These are phyloP conservation scores for Athelia psychrophila DNA, from an alignment of 1,284 basidiomycete genomes.

Conservation along the genomic window DNA sequence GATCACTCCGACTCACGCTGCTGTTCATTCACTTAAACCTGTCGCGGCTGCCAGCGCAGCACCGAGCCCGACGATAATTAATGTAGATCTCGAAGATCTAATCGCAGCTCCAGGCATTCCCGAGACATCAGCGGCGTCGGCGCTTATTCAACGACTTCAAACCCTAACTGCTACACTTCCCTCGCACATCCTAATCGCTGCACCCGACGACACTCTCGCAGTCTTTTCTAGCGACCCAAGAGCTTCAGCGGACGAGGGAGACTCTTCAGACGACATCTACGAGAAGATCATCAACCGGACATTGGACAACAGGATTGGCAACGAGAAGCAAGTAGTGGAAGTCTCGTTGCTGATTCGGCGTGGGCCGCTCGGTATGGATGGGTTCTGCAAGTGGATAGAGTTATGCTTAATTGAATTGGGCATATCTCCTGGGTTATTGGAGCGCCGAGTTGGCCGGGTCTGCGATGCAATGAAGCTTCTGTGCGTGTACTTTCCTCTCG, in stretches of 20 bases:
- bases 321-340: background rate
- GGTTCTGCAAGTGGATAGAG: background rate
- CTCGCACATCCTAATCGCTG: background rate
- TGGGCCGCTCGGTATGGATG: background rate
- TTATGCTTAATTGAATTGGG: background rate
- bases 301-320: background rate
- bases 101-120: too few relatives aligned
- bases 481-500: too few relatives aligned
- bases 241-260: background rate
- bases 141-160: too few relatives aligned
- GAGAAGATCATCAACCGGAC: background rate
- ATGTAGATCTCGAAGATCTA: too few relatives aligned
- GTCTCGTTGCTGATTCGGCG: background rate
- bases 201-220: background rate
- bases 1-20: too few relatives aligned
- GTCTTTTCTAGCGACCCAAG: background rate
- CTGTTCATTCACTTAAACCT: too few relatives aligned
- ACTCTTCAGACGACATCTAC: too few relatives aligned
- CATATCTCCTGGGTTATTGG: constrained; percentile 8
- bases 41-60: too few relatives aligned
- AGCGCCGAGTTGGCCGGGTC: too few relatives aligned
- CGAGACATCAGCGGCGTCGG: too few relatives aligned
- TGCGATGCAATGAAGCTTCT: too few relatives aligned
- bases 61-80: too few relatives aligned
- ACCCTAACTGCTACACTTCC: background rate